Conservation (phyloP, 768 basidiomycete species). For the Tricholoma terreum region DNA sequence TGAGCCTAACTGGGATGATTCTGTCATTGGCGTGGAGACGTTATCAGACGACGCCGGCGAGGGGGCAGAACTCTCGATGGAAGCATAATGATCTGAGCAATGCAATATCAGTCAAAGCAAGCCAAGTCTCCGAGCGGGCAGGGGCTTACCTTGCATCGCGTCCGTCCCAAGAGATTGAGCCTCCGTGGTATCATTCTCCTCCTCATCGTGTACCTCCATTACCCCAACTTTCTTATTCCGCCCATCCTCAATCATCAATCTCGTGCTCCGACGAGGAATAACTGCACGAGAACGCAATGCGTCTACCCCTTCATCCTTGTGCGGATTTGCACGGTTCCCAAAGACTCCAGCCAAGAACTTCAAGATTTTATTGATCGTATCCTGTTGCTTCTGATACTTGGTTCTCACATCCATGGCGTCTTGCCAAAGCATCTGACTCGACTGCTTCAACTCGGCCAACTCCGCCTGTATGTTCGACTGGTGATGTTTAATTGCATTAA, state of each 20-base stretch:
- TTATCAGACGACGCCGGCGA: conserved; percentile 35
- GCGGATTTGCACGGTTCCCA: conserved; percentile 47
- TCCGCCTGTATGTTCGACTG: conserved; percentile 91
- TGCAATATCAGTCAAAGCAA: conserved; percentile 7
- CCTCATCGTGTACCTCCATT: conserved; percentile 24
- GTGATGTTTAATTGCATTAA: conserved; percentile 85
- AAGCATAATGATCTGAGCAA: conserved; percentile 37
- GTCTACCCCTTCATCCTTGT: conserved; percentile 29
- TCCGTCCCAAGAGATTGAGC: neutral
- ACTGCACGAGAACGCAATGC: conserved; percentile 37
- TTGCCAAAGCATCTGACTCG: conserved; percentile 91
- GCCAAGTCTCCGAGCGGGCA: conserved; percentile 12
- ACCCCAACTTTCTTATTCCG: conserved; percentile 35
- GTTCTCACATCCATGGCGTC: conserved; percentile 78
- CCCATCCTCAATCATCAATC: conserved; percentile 68
- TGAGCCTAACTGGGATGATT: conserved; percentile 11
- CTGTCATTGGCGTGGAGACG: conserved; percentile 27
- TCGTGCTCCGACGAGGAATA: conserved; percentile 45
- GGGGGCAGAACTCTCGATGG: conserved; percentile 39
- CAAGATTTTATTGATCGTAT: conserved; percentile 93
- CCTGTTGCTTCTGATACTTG: conserved; percentile 88
- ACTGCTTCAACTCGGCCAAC: conserved; percentile 81
- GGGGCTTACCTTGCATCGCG: conserved; percentile 6
- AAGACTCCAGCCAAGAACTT: conserved; percentile 95
- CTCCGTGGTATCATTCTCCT: conserved; percentile 35